phyloP scores from a whole-genome alignment of 371 early-diverging fungal species.

The Mortierella sp. region DNA sequence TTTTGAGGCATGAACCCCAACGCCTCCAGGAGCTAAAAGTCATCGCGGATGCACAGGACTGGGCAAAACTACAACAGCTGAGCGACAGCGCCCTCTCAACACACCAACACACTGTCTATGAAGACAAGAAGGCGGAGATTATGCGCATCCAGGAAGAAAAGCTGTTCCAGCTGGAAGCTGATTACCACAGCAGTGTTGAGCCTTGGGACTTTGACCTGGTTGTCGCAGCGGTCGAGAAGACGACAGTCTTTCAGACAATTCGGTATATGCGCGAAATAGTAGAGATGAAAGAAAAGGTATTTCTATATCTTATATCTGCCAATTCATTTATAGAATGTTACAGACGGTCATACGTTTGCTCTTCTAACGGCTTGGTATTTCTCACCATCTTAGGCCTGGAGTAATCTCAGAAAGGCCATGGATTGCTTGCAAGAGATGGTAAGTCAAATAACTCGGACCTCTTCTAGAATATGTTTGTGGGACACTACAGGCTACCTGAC shows the following conservation, averaged over 20 bases:
- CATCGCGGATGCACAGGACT: not conserved
- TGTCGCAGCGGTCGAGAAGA: slow-evolving; percentile 66
- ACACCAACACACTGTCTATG: not conserved
- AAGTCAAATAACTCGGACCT: slow-evolving; percentile 15
- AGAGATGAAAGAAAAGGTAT: slow-evolving; percentile 57
- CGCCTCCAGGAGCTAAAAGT: not conserved
- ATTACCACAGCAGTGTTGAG: slow-evolving; percentile 19
- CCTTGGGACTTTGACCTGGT: slow-evolving; percentile 71
- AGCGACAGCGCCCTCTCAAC: not conserved
- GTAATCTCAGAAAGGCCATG: slow-evolving; percentile 67
- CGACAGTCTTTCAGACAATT: slow-evolving; percentile 65
- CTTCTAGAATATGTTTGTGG: not conserved
- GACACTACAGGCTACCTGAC: too few relatives aligned
- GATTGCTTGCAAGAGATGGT: slow-evolving; percentile 79
- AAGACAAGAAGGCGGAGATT: not conserved
- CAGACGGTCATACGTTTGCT: not conserved
- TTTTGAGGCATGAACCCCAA: not conserved
- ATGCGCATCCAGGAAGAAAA: not conserved
- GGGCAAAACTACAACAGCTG: not conserved
- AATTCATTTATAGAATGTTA: not conserved
- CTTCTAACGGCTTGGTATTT: not conserved
- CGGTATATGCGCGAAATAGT: slow-evolving; percentile 62
- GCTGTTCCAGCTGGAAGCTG: slow-evolving; percentile 21
- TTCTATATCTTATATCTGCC: not conserved
- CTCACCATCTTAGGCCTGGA: slow-evolving; percentile 58